Conservation (phyloP, 2,329 filamentous ascomycete genomes). For the Emydomyces testavorans region DNA sequence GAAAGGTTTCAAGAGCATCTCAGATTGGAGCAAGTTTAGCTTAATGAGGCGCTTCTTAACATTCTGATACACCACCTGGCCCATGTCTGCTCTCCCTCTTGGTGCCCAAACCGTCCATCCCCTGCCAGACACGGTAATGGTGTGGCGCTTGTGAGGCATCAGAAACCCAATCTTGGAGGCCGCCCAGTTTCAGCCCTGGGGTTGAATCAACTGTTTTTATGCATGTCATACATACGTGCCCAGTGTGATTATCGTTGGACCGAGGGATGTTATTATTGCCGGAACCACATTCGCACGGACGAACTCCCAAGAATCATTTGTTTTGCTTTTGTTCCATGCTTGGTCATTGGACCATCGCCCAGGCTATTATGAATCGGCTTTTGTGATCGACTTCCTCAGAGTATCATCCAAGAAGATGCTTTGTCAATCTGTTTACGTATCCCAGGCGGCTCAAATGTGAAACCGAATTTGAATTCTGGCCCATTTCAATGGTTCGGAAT, state of each 20-base stretch:
- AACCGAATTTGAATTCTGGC: slow-evolving; percentile 5
- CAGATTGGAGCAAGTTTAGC: background rate
- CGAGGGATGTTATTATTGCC: background rate
- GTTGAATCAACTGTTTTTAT: background rate
- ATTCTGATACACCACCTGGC: background rate
- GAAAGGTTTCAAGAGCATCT: background rate
- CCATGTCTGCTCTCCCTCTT: background rate
- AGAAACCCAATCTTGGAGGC: slow-evolving; percentile 7
- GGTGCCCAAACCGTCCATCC: background rate
- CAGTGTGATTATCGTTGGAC: background rate
- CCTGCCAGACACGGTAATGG: background rate
- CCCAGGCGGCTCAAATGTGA: slow-evolving; percentile 2
- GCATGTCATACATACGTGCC: slow-evolving; percentile 1
- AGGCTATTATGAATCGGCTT: background rate
- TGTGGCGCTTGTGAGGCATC: slow-evolving; percentile 11
- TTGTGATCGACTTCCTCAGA: background rate
- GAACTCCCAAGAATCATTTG: background rate
- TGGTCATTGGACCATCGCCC: background rate
- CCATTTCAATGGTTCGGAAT: slow-evolving; percentile 4
- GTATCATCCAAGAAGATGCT: background rate
- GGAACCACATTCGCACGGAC: background rate
- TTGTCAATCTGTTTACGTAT: background rate
- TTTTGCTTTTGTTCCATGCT: slow-evolving; percentile 1
- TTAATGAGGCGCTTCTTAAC: background rate
- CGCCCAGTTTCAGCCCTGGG: slow-evolving; percentile 11